phyloP scores from a whole-genome alignment of 176 grass and related monocot species.

The Zoysia japonica region DNA sequence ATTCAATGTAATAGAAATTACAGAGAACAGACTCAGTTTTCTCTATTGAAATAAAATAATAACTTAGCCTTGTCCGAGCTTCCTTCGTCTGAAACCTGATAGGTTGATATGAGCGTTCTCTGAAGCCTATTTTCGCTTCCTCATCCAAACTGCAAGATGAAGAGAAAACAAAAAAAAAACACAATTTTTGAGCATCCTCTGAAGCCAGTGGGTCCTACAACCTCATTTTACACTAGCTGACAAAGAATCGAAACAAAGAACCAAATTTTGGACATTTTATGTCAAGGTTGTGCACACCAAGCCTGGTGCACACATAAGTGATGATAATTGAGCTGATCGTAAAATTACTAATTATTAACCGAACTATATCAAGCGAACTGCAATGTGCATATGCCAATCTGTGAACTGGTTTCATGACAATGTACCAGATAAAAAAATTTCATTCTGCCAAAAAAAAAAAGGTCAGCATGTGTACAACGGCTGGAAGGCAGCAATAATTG shows the following conservation, averaged over 20 bases:
- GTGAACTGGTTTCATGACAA: not conserved
- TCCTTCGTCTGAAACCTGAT: not conserved
- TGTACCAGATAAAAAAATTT: not conserved
- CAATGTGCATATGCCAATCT: not conserved
- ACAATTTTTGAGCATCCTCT: not conserved
- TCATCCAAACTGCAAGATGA: no score
- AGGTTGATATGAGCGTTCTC: not conserved
- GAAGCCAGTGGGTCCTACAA: not conserved
- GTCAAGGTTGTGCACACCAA: not conserved
- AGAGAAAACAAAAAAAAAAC: no score
- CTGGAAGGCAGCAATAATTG: not conserved
- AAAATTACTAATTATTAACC: not conserved
- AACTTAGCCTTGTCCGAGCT: not conserved
- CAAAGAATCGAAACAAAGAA: not conserved
- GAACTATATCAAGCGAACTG: no score
- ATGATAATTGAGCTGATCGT: not conserved
- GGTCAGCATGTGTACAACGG: not conserved
- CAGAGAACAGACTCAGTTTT: not conserved
- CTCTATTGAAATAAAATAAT: not conserved
- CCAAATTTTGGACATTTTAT: not conserved
- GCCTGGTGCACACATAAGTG: no score
- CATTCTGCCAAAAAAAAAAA: slow-evolving; percentile 2
- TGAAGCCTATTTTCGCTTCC: not conserved
- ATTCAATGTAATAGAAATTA: not conserved
- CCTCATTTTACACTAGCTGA: not conserved